Conservation (phyloP, 2,329 filamentous ascomycete genomes). For the Ceratocystis huliohia region DNA sequence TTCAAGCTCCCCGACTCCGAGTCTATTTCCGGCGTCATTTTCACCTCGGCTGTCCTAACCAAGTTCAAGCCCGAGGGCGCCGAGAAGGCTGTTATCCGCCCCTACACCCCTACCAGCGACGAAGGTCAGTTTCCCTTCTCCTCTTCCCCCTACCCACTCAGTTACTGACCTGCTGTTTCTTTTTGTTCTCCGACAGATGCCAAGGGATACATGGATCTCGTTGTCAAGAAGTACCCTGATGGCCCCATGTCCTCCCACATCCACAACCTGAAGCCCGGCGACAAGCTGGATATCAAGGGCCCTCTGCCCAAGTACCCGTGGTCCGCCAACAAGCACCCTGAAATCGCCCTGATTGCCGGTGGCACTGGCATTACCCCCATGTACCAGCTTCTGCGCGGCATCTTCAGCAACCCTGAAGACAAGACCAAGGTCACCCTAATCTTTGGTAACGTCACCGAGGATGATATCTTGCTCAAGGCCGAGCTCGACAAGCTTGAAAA, state of each 20-base stretch:
- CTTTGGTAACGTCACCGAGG: conserved; percentile 78
- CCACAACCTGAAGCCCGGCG: conserved; percentile 67
- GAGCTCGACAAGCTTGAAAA: conserved; percentile 84
- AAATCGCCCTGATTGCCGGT: conserved; percentile 78
- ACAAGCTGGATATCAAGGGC: conserved; percentile 83
- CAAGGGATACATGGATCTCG: conserved; percentile 70
- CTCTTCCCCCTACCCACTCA: not conserved
- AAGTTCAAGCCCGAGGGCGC: conserved; percentile 77
- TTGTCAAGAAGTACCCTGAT: conserved; percentile 83
- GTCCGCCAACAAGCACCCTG: conserved; percentile 81
- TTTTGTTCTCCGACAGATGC: conserved; percentile 39
- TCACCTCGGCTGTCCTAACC: conserved; percentile 80
- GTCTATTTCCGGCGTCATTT: conserved; percentile 65
- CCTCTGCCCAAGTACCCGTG: conserved; percentile 90
- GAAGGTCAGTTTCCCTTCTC: conserved; percentile 42
- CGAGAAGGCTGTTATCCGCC: conserved; percentile 76
- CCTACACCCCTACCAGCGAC: conserved; percentile 85
- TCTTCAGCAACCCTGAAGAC: conserved; percentile 93
- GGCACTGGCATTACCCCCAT: conserved; percentile 96
- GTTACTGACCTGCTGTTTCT: conserved; percentile 8
- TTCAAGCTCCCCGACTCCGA: conserved; percentile 79
- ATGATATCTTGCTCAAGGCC: conserved; percentile 81
- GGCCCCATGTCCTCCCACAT: conserved; percentile 88
- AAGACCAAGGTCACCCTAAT: conserved; percentile 96
- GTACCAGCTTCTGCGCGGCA: conserved; percentile 83